These are phyloP conservation scores for Breviolum minutum DNA, from an alignment of 73 alveolate species.

Conservation along the genomic window DNA sequence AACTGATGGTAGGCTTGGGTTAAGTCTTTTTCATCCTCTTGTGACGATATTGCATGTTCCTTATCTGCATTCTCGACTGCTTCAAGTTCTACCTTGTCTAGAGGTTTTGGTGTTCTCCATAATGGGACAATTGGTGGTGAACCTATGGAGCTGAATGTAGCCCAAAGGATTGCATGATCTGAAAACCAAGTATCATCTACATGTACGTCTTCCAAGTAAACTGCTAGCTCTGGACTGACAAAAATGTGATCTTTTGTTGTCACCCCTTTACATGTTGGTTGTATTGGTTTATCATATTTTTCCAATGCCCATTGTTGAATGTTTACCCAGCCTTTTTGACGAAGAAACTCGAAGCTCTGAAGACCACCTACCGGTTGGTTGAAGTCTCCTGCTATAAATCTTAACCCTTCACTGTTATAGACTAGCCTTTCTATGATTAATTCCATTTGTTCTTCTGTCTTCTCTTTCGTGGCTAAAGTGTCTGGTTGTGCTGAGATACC, in stretches of 20 bases:
- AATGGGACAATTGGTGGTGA: background rate
- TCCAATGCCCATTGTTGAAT: background rate
- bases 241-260: background rate
- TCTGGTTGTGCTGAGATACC: background rate
- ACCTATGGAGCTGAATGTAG: background rate
- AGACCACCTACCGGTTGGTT: background rate
- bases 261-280: background rate
- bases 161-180: background rate
- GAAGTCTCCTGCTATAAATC: slow-evolving; percentile 12
- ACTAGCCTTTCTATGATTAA: background rate
- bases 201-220: background rate
- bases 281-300: background rate
- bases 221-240: background rate
- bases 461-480: background rate
- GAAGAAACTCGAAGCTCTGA: background rate
- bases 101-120: background rate
- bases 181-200: background rate
- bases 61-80: background rate
- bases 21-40: background rate
- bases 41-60: background rate
- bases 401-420: background rate
- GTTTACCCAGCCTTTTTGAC: background rate
- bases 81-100: background rate
- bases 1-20: background rate
- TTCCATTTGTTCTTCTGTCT: background rate